Evolutionary conservation across 495 filamentous ascomycete species (phyloP).

Genomic region (Wilcoxina mikolae): DNA sequence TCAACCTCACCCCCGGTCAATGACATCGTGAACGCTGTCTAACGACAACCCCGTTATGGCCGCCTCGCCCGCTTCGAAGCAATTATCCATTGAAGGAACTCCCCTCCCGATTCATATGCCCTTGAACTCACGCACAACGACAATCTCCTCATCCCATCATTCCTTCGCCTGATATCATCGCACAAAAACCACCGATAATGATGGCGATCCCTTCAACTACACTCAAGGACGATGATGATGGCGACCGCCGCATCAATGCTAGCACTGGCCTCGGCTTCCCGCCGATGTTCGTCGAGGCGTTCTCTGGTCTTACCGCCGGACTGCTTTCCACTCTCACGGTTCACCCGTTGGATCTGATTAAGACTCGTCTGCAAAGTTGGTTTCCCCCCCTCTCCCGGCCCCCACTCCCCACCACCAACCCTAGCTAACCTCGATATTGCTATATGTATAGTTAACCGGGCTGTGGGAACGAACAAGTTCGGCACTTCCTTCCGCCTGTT

Average conservation of each 20-base stretch:
- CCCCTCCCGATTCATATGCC: too few relatives aligned
- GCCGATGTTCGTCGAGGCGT: constrained; percentile 68
- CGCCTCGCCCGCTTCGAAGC: not conserved
- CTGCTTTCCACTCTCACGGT: constrained; percentile 66
- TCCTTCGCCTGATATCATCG: not conserved
- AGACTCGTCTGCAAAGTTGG: constrained; percentile 82
- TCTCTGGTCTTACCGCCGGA: constrained; percentile 82
- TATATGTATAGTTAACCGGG: not conserved
- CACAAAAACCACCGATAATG: not conserved
- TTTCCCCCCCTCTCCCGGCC: not conserved
- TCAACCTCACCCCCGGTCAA: not conserved
- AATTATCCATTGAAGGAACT: too few relatives aligned
- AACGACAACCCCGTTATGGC: not conserved
- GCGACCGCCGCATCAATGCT: not conserved
- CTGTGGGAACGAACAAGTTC: not conserved
- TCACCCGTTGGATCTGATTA: constrained; percentile 85
- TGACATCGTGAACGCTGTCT: not conserved
- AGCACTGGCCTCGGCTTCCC: constrained; percentile 36
- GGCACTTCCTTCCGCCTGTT: constrained; percentile 39
- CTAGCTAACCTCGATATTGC: not conserved
- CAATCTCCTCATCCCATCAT: not conserved
- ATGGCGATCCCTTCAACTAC: not conserved
- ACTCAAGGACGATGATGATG: not conserved
- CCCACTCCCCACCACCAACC: too few relatives aligned
- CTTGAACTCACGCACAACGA: not conserved